Base-by-base conservation (phyloP, 805 yeast species). In the Diddensiella santjacobensis region DNA sequence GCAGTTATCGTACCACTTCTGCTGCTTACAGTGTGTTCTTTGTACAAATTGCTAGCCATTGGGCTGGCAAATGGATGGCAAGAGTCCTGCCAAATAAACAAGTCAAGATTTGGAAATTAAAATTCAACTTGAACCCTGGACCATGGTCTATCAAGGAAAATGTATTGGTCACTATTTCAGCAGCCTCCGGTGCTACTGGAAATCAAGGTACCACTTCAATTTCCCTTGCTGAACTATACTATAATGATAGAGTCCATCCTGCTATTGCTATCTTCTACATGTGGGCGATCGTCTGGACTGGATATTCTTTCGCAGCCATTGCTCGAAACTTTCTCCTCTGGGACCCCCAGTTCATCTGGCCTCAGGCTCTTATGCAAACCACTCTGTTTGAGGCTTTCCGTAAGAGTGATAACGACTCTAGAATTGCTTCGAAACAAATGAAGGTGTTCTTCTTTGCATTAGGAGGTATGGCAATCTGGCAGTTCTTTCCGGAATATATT, bases 131-230 rank as follows among this genome's bases (percentile, higher is more conserved):
- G 44, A 77, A 77, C 49, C 81, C 82, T 0, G 77, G 79, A 2
- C 80, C 81, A 0, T 77, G 80, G 80, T 63, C 78, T 3, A 70
- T 77, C 38, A 76, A 77, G 49, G 81, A 77, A 55, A 45, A 44
- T 26, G 49, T 45, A 4, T 26, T 45, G 22, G 49, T 45, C 22
- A 45, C 49, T n/a, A 24, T 45, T n/a, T 44, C 48, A 3, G 51
- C 51, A 3, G 51, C 51, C 2, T 48, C 51, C 3, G 51, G 51
- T 22, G 51, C 51, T 23, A 48, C 51, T 19, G 48, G 51, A 13
- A 48, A 31, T 19, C 45, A 26, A 20, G 51, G 48, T 10, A 48
- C 51, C 10, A 48, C 51, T 10, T 18, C 48, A 4, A 22, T 48
- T 20, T 48, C 51, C 11, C 40, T 48, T 4, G 51, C 51, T 13